A percentile compares a stretch with the other conserved stretches of the same genome.
phyloP scores from a whole-genome alignment of 1,284 basidiomycete species.

The Cystobasidium sp. region DNA sequence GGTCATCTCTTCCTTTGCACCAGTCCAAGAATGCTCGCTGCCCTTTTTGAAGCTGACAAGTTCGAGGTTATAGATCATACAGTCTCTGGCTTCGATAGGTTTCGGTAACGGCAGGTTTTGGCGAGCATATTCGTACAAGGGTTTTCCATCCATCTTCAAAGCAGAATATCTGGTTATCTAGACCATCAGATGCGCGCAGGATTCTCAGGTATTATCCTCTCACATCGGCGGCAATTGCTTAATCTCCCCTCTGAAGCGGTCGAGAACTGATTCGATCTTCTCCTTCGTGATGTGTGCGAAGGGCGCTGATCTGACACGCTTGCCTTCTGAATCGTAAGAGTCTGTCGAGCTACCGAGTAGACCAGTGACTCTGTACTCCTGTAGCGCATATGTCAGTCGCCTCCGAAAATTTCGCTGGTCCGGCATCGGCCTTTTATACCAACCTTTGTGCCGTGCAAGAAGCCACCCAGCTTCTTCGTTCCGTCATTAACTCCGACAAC shows the following conservation, averaged over 20 bases:
- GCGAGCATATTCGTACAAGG: slow-evolving; percentile 94
- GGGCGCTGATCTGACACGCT: slow-evolving; percentile 72
- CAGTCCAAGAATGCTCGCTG: slow-evolving; percentile 49
- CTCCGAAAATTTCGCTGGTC: not conserved
- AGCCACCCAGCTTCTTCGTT: slow-evolving; percentile 83
- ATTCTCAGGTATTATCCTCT: slow-evolving; percentile 54
- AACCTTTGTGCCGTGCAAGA: slow-evolving; percentile 91
- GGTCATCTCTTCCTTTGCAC: slow-evolving; percentile 60
- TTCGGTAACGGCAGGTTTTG: slow-evolving; percentile 86
- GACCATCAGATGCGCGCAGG: not conserved
- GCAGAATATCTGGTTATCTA: slow-evolving; percentile 79
- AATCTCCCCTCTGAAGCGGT: slow-evolving; percentile 84
- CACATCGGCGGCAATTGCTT: slow-evolving; percentile 89
- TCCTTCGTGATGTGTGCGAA: slow-evolving; percentile 84
- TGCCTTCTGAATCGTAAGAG: slow-evolving; percentile 88
- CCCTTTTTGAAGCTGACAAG: slow-evolving; percentile 59
- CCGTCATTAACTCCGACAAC: slow-evolving; percentile 80
- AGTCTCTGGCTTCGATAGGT: slow-evolving; percentile 84
- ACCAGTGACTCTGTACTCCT: slow-evolving; percentile 92
- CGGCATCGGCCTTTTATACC: slow-evolving; percentile 5
- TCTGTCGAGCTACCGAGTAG: slow-evolving; percentile 93
- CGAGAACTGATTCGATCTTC: slow-evolving; percentile 71
- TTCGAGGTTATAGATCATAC: slow-evolving; percentile 78
- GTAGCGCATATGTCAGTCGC: not conserved
- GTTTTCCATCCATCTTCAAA: slow-evolving; percentile 96